Percentiles rank a stretch among this genome's conserved stretches.
phyloP scores from a whole-genome alignment of 2,329 filamentous ascomycete genomes.

The Calycina marina region DNA sequence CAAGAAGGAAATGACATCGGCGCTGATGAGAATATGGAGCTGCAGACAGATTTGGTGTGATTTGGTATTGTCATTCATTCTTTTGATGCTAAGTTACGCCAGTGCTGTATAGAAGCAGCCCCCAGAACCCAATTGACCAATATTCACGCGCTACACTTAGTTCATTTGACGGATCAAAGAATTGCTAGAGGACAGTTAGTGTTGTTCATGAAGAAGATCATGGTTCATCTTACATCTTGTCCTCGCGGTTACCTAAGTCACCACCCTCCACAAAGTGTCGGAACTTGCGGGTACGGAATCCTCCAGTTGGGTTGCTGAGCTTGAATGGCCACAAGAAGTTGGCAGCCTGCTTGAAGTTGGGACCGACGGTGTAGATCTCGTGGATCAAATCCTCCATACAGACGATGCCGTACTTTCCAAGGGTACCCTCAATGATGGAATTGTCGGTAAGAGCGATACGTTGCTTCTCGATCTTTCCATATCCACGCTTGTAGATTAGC shows the following conservation, averaged over 20 bases:
- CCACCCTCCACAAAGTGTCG: conserved; percentile 10
- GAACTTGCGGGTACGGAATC: conserved; percentile 93
- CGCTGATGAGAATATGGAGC: not conserved
- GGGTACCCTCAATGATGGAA: conserved; percentile 87
- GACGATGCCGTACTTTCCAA: conserved; percentile 97
- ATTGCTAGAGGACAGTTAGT: no score
- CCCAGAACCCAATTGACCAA: conserved; percentile 3
- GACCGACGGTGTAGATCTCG: conserved; percentile 96
- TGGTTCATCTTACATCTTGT: no score
- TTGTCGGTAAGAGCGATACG: conserved; percentile 94
- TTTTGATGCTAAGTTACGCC: conserved; percentile 14
- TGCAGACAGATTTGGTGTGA: not conserved
- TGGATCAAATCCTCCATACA: conserved; percentile 99
- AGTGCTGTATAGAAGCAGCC: conserved; percentile 13
- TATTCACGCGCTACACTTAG: conserved; percentile 5
- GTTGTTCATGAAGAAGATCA: no score
- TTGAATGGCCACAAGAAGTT: conserved; percentile 99
- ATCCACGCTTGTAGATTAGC: conserved; percentile 99
- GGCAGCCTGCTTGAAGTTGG: conserved; percentile 98
- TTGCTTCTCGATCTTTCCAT: conserved; percentile 98
- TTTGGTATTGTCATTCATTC: conserved; percentile 6
- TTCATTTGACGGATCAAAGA: conserved; percentile 10
- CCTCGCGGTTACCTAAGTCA: conserved; percentile 82
- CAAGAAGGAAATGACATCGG: not conserved
- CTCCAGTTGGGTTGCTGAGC: conserved; percentile 94